Percentiles rank a stretch among this genome's conserved stretches.
phyloP scores from a whole-genome alignment of 2,329 filamentous ascomycete species.

The Aspergillus spinulosporus region DNA sequence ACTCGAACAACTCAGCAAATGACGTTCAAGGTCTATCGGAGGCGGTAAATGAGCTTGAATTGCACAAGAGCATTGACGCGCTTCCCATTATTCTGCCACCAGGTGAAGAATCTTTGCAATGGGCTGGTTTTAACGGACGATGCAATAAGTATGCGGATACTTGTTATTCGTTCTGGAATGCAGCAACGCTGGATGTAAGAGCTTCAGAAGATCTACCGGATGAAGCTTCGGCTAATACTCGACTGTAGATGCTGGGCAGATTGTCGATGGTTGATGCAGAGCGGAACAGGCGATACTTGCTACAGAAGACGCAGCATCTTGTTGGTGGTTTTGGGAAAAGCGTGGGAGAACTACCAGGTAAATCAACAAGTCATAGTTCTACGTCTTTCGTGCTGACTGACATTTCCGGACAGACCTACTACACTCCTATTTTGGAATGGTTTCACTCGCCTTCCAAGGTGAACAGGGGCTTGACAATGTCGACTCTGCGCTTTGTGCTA shows the following conservation, averaged over 20 bases:
- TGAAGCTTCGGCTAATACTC: constrained; percentile 24
- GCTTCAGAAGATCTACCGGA: neutral
- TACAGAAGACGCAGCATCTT: constrained; percentile 81
- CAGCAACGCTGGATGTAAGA: constrained; percentile 59
- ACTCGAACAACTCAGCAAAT: no score
- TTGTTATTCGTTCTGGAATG: constrained; percentile 94
- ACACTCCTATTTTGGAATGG: constrained; percentile 85
- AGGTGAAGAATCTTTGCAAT: constrained; percentile 41
- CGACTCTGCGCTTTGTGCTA: constrained; percentile 76
- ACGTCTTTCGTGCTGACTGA: neutral
- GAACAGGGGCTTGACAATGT: constrained; percentile 69
- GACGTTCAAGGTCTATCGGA: constrained; percentile 10
- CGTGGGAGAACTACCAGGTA: constrained; percentile 66
- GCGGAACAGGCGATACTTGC: constrained; percentile 72
- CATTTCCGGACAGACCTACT: constrained; percentile 61
- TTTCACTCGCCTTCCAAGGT: constrained; percentile 71
- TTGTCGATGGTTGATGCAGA: constrained; percentile 58
- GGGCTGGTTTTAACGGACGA: constrained; percentile 83
- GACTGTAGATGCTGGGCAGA: constrained; percentile 58
- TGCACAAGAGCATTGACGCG: constrained; percentile 29
- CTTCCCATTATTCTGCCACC: constrained; percentile 29
- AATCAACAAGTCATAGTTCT: constrained; percentile 15
- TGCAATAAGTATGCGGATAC: constrained; percentile 91
- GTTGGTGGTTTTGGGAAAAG: constrained; percentile 81
- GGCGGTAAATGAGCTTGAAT: constrained; percentile 15